These are phyloP conservation scores for Pythium phragmiticola DNA, from an alignment of 352 stramenopile species.

Conservation along the genomic window DNA sequence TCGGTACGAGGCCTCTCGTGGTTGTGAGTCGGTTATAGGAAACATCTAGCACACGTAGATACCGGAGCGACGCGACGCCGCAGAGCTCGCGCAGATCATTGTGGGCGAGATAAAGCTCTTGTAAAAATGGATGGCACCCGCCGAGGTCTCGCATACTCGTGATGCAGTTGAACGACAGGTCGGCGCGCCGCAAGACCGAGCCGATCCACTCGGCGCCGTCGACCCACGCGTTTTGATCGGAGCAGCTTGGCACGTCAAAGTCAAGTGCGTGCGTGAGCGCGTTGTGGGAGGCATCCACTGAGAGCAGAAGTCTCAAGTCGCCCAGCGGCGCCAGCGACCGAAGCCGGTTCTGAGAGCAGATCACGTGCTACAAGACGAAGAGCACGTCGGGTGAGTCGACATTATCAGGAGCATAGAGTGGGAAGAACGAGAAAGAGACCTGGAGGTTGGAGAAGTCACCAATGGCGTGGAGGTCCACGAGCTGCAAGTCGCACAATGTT, in stretches of 20 bases:
- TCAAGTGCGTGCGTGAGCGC: constrained; percentile 58
- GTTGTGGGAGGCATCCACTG: constrained; percentile 59
- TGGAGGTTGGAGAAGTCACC: constrained; percentile 57
- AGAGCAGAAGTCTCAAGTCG: constrained; percentile 52
- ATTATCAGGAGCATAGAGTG: background rate
- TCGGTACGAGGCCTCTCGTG: constrained; percentile 36
- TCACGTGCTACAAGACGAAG: constrained; percentile 42
- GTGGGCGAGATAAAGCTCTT: constrained; percentile 60
- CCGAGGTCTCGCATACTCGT: constrained; percentile 49
- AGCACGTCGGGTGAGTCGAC: background rate
- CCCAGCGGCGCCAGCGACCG: constrained; percentile 41
- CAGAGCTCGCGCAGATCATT: constrained; percentile 56
- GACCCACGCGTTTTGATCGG: constrained; percentile 49
- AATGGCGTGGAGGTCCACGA: constrained; percentile 43
- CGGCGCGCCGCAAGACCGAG: constrained; percentile 55
- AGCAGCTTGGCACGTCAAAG: constrained; percentile 62
- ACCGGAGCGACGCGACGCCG: constrained; percentile 50
- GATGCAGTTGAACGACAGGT: constrained; percentile 55
- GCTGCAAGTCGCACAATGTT: constrained; percentile 35
- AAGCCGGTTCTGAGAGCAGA: constrained; percentile 53
- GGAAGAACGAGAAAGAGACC: constrained; percentile 27
- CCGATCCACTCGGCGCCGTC: constrained; percentile 58
- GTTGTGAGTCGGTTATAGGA: constrained; percentile 62
- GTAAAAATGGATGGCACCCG: constrained; percentile 53
- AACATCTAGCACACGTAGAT: constrained; percentile 65